Conservation (phyloP, 2,329 filamentous ascomycete genomes). For the Hymenoscyphus fraxineus region DNA sequence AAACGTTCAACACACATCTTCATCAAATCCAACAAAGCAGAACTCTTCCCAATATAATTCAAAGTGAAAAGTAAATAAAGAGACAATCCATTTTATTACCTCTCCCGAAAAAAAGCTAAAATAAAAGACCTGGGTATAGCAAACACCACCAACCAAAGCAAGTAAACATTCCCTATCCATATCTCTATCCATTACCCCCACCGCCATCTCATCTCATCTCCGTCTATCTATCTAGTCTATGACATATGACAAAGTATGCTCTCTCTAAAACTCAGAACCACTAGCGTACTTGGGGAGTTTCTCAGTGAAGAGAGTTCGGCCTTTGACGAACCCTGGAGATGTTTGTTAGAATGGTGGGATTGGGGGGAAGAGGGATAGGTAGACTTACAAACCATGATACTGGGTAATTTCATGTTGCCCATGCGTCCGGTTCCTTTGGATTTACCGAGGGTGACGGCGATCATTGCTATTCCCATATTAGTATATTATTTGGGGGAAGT, state of each 20-base stretch:
- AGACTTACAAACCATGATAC: conserved; percentile 26
- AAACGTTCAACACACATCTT: too few species aligned
- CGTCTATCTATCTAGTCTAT: too few species aligned
- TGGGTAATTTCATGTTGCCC: conserved; percentile 27
- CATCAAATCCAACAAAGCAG: too few species aligned
- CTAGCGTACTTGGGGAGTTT: conserved; percentile 11
- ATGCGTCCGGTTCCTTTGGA: conserved; percentile 26
- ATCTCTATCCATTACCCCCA: neutral
- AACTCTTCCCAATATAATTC: too few species aligned
- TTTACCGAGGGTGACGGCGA: conserved; percentile 29
- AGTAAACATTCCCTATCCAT: neutral
- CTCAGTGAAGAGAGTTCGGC: conserved; percentile 9
- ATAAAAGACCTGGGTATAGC: neutral
- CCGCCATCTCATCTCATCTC: neutral
- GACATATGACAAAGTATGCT: too few species aligned
- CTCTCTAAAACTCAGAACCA: conserved; percentile 7
- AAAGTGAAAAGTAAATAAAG: neutral
- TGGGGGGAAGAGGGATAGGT: neutral
- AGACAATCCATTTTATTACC: neutral
- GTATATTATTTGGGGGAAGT: neutral
- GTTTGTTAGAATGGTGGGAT: neutral
- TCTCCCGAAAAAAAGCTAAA: neutral
- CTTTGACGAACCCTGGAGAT: conserved; percentile 9
- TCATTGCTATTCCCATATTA: conserved; percentile 16
- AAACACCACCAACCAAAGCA: neutral